These are phyloP conservation scores for Starmerella khaoyaiensis DNA, from an alignment of 805 yeast genomes.

Conservation along the genomic window DNA sequence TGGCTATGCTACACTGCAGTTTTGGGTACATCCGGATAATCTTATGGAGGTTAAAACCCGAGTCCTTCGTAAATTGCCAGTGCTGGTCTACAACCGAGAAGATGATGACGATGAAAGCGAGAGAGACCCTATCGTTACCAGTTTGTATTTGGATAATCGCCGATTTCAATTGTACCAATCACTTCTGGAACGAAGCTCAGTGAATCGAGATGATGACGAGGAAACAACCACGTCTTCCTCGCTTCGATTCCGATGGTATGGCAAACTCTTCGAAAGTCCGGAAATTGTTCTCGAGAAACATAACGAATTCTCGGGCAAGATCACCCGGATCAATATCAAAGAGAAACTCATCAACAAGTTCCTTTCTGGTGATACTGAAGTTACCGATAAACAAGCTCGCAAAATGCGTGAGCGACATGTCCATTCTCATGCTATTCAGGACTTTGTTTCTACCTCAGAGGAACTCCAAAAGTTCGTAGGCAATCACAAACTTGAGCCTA, in stretches of 20 bases:
- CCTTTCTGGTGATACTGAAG: conserved; percentile 39
- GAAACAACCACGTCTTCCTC: conserved; percentile 47
- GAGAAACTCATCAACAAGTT: conserved; percentile 72
- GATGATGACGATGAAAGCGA: conserved; percentile 36
- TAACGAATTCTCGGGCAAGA: conserved; percentile 34
- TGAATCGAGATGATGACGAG: conserved; percentile 1
- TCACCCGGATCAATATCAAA: conserved; percentile 54
- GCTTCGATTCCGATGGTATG: conserved; percentile 81
- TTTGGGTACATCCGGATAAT: conserved; percentile 96
- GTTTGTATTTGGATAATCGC: conserved; percentile 76
- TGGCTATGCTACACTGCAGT: conserved; percentile 50
- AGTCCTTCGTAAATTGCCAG: conserved; percentile 84
- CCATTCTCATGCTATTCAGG: conserved; percentile 38
- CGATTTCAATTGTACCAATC: conserved; percentile 76
- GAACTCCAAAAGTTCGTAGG: conserved; percentile 50
- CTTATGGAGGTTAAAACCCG: conserved; percentile 96
- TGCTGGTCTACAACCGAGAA: conserved; percentile 55
- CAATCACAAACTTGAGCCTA: conserved; percentile 64
- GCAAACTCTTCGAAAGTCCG: conserved; percentile 59
- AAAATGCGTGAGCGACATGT: conserved; percentile 55
- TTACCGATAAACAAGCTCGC: conserved; percentile 39
- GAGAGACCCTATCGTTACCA: conserved; percentile 70
- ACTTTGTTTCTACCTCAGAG: conserved; percentile 42
- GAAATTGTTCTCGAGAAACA: conserved; percentile 75
- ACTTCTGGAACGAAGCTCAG: conserved; percentile 47